Base-by-base conservation (phyloP, 345 rosid genomes). In the Citrus medica region DNA sequence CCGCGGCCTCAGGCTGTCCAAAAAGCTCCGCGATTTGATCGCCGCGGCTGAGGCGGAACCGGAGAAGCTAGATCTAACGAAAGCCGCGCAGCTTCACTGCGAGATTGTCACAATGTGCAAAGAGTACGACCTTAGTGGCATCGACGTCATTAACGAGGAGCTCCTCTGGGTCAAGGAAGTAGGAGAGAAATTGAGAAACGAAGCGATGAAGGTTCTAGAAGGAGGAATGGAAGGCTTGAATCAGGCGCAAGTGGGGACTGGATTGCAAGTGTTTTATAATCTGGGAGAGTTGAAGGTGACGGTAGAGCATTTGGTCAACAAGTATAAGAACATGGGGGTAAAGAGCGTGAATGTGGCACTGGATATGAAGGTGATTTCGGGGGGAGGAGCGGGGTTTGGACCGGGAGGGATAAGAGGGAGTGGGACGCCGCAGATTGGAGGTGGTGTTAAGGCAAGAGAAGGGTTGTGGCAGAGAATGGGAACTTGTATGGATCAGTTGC, bases 221-320 rank as follows among this genome's bases (percentile, higher is more conserved):
- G 91, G 92, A 83, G 99, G 99, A 35, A 92, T 97, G 98, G 98
- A 94, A 78, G 98, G 97, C 40, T 28, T 97, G 84, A 94, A 97
- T 81, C 98, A 97, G 83, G 97, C 99, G 2, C 98, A 97, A 63
- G 99, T 94, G 1, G 99, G 99, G 1, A 93, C 98, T 76, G 99
- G 99, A 2, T 80, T 97, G 84, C 99, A 97, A 82, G 98, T 97
- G 72, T 94, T 97, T 78, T 94, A 94, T 84, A 97, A 97, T 85
- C 85, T 97, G 58, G 98, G 98, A 16, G 99, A 97, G 86, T 77
- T 97, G 76, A 90, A 82, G 73, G 70, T 60, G 32, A 93, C 92
- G 60, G 99, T 96, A 75, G 99, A 92, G 78, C 97, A 89, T 12
- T 65, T 94, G 79, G 93, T 93, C 73, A 91, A 84, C 17, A 96